phyloP scores from a whole-genome alignment of 73 alveolate genomes.

The Paramecium primaurelia region DNA sequence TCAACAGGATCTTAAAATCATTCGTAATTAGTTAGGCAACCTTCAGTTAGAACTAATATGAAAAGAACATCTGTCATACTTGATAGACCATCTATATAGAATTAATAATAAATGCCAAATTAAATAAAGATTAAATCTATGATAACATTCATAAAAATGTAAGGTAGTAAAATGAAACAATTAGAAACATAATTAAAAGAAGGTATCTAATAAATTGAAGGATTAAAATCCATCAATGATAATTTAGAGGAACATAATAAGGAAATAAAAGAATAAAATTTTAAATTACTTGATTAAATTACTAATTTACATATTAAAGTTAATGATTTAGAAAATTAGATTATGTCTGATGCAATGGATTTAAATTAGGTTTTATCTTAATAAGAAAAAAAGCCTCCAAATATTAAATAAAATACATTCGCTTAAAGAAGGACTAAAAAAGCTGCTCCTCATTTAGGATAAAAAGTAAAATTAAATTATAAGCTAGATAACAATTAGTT shows the following conservation, averaged over 20 bases:
- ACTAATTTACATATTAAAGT: neutral
- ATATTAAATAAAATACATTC: neutral
- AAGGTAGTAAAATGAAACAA: neutral
- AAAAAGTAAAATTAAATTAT: neutral
- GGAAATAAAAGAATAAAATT: neutral
- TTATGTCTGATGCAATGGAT: slow-evolving; percentile 12
- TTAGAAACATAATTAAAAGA: neutral
- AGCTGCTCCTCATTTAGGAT: slow-evolving; percentile 23
- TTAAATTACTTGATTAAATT: neutral
- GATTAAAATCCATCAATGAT: neutral
- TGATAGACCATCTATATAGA: neutral
- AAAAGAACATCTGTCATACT: neutral
- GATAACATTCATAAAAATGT: neutral
- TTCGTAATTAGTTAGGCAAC: neutral
- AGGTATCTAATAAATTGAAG: neutral
- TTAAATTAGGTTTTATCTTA: neutral
- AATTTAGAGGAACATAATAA: neutral
- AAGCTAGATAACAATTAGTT: neutral
- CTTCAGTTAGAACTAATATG: neutral
- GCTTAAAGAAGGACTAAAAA: neutral
- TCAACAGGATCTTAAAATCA: neutral
- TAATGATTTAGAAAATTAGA: neutral
- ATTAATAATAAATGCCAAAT: neutral
- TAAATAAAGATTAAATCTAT: neutral
- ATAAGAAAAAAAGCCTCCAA: neutral